Evolutionary conservation across 805 yeast genomes (phyloP).

Genomic region (Starmerella cellae): DNA sequence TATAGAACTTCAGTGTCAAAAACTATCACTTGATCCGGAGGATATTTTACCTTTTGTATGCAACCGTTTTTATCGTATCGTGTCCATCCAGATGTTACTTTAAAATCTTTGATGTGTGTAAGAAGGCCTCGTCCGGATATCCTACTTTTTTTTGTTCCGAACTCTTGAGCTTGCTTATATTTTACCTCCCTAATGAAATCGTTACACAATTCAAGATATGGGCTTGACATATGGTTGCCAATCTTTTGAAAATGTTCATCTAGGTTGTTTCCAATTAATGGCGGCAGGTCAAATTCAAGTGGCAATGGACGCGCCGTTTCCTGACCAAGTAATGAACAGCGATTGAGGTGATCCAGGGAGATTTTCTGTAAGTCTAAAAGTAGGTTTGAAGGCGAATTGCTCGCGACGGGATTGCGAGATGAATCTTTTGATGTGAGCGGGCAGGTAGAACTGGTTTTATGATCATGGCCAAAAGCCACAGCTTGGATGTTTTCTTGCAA

Average conservation of each 20-base stretch:
- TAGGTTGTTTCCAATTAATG: slow-evolving; percentile 52
- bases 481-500: slow-evolving; percentile 14
- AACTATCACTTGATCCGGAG: slow-evolving; percentile 56
- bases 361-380: neutral
- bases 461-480: slow-evolving; percentile 6
- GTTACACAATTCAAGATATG: slow-evolving; percentile 43
- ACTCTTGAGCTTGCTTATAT: slow-evolving; percentile 1
- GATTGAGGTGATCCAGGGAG: slow-evolving; percentile 12
- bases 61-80: slow-evolving; percentile 38
- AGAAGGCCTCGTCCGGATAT: neutral
- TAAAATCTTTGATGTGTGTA: slow-evolving; percentile 33
- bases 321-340: slow-evolving; percentile 14
- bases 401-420: neutral
- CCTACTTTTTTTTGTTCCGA: neutral
- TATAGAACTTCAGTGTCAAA: slow-evolving; percentile 87
- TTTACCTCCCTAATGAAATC: slow-evolving; percentile 27
- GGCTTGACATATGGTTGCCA: slow-evolving; percentile 46
- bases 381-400: neutral
- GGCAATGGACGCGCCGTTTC: slow-evolving; percentile 13
- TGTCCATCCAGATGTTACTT: slow-evolving; percentile 63
- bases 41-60: slow-evolving; percentile 51
- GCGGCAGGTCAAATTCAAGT: slow-evolving; percentile 38
- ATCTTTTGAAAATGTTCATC: slow-evolving; percentile 72
- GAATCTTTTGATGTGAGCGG: no score
- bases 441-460: neutral